Base-by-base conservation (phyloP, 2,329 filamentous ascomycete species). In the Calonectria pteridis region DNA sequence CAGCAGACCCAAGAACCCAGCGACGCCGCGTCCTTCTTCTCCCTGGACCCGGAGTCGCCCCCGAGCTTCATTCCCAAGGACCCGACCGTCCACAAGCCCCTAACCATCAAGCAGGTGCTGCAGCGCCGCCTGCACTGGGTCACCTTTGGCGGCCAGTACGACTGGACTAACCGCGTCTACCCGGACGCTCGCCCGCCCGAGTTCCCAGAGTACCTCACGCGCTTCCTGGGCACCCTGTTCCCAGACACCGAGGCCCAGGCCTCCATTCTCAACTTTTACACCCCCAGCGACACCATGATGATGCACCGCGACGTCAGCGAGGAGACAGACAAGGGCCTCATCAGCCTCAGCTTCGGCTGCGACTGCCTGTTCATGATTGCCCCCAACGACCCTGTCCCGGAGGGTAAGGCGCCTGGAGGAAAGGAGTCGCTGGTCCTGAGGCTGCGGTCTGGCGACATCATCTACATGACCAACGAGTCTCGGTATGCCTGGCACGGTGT, bases 401-500 rank as follows among this genome's bases (percentile, higher is more conserved):
- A 62, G 55, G 35, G 55, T 26, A 73, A 77, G 73, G 37, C 74
- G 14, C 77, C 81, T 6, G 77, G 79, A 46, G 76, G 83, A 6
- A 90, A 89, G 77, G 85, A 86, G 29, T 90, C 89, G 73, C 81
- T 94, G 6, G 85, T 93, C 2, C 81, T 98, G 43, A 89, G 93
- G 28, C 87, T 98, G 46, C 89, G 93, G 29, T 98, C 95, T 0
- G 96, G 97, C 0, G 96, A 98, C 85, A 95, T 93, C 0, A 91
- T 98, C 1, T 95, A 97, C 81, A 98, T 99, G 96, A 93, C 91
- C 64, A 90, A 93, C 26, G 88, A 92, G 72, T 93, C 94, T 5
- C 89, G 97, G 53, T 98, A 95, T 84, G 96, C 96, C 2, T 98
- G 96, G 96, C 97, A 98, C 85, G 96, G 94, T 16, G 95, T 98